Conservation (phyloP, 345 rosid species). For the Microthlaspi erraticum region DNA sequence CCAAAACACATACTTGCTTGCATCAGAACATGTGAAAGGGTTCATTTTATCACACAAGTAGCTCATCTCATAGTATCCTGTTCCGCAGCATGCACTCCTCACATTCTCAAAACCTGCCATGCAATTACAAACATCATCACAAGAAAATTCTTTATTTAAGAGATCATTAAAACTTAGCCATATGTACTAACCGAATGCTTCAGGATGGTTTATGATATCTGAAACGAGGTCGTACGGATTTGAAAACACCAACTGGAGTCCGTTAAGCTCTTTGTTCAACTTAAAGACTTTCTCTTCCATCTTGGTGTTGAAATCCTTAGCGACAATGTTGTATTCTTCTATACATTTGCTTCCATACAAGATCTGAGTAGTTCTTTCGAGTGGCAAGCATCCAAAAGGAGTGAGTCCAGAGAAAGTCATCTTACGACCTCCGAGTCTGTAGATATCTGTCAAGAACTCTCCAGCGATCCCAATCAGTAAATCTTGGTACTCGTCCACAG, state of each 20-base stretch:
- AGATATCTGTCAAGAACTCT: conserved; percentile 60
- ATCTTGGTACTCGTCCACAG: conserved; percentile 56
- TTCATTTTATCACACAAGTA: conserved; percentile 57
- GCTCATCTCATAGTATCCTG: conserved; percentile 69
- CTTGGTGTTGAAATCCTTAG: conserved; percentile 64
- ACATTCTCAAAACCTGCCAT: conserved; percentile 63
- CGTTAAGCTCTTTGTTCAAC: conserved; percentile 57
- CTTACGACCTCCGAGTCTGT: conserved; percentile 73
- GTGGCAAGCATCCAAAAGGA: conserved; percentile 87
- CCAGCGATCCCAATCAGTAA: conserved; percentile 61
- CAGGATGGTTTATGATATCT: conserved; percentile 60
- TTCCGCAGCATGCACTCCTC: conserved; percentile 69
- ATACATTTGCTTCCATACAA: conserved; percentile 52
- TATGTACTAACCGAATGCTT: conserved; percentile 56
- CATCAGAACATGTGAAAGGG: conserved; percentile 68
- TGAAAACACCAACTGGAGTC: conserved; percentile 52
- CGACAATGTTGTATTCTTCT: conserved; percentile 65
- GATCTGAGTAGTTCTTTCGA: conserved; percentile 74
- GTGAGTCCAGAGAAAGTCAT: conserved; percentile 61
- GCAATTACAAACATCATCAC: not conserved
- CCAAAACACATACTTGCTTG: conserved; percentile 64
- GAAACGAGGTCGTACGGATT: conserved; percentile 52
- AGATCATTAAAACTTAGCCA: not conserved
- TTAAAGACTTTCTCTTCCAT: conserved; percentile 42
- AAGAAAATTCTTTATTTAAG: not conserved